Evolutionary conservation across 441 rosid species (phyloP).

Genomic region (Eutrema salsugineum): DNA sequence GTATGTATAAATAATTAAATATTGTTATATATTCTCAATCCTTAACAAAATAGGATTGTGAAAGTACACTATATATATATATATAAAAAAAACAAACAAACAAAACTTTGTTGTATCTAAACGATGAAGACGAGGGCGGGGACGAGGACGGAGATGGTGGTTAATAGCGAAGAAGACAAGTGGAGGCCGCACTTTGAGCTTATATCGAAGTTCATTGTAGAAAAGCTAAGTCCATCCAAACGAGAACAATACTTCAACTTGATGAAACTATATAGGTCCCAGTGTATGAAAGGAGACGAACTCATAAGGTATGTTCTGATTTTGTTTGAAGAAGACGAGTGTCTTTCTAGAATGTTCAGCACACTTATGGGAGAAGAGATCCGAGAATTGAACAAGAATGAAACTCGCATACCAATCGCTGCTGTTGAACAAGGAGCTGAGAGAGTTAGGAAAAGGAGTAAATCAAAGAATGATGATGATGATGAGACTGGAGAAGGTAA

Average conservation of each 20-base stretch:
- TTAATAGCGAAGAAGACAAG: too few species aligned
- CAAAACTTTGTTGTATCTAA: neutral
- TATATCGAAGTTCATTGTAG: neutral
- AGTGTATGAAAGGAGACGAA: neutral
- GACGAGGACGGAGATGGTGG: too few species aligned
- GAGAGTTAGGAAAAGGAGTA: neutral
- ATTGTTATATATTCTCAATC: too few species aligned
- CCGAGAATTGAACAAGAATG: neutral
- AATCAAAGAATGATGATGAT: neutral
- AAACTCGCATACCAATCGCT: neutral
- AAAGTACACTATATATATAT: too few species aligned
- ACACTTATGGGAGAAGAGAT: constrained; percentile 4
- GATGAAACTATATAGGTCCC: neutral
- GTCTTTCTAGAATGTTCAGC: neutral
- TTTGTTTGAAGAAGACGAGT: neutral
- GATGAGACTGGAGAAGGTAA: neutral
- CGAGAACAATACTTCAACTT: neutral
- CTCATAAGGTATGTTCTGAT: neutral
- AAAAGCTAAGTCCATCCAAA: neutral
- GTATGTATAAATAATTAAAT: too few species aligned
- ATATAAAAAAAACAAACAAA: too few species aligned
- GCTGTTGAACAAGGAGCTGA: neutral
- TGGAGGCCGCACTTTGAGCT: too few species aligned
- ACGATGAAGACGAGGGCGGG: too few species aligned
- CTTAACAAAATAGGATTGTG: too few species aligned